Evolutionary conservation across 2,329 filamentous ascomycete genomes (phyloP), one percentile per base, ranked within the genome.

Genomic region (Amauroascus verrucosus): DNA sequence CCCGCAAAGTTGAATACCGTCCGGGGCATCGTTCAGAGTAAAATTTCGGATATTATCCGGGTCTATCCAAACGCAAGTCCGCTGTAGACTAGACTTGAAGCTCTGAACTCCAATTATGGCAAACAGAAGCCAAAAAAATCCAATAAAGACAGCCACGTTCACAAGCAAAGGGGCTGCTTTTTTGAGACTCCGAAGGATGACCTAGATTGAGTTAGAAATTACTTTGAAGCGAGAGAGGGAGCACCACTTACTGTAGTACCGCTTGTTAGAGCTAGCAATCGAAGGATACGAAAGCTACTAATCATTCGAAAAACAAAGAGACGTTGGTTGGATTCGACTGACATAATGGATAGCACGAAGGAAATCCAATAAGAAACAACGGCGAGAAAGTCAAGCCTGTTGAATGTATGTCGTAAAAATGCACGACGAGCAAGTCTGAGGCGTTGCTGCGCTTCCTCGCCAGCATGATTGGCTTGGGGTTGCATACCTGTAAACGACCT

Each of bases 101-200:
- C 87, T 95, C 67, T 98, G 94, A 20, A 98, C 86, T 5, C 93
- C 94, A 55, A 98, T 84, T 57, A 98, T 96, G 35, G 89, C 93
- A 71, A 98, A 98, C 9, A 97, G 73, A 40, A 98, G 78, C 93
- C 93, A 98, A 71, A 98, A 98, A 71, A 98, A 98, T 13, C 86
- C 80, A 60, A 98, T 89, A 20, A 98, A 75, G 65, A 98, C 96
- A 1, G 88, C 90, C 30, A 98, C 90, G 57, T 95, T 88, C 24
- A 96, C 81, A 22, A 98, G 80, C 33, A 95, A 75, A 1, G 94
- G 93, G 0, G 91, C 88, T 1, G 93, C 90, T 66, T 95, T 95
- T 67, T 98, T 98, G 56, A 98, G 70, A 77, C 91, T 97, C 66
- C 88, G 81, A 43, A 98, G 74, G 63, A 98, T 98, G 54, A 97